phyloP scores from a whole-genome alignment of 116 monocot genomes.

The Zostera marina region DNA sequence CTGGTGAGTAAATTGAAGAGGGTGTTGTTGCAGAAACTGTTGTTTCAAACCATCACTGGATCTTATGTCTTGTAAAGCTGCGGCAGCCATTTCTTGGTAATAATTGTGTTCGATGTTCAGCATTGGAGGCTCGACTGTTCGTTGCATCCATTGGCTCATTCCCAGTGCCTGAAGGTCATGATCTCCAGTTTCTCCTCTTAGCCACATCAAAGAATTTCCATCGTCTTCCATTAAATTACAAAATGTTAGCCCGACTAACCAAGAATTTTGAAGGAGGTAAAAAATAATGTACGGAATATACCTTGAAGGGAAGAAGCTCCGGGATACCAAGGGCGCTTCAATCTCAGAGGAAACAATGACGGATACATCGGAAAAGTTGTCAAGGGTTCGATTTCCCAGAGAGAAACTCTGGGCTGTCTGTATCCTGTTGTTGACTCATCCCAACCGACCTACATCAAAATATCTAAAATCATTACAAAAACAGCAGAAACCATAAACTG shows the following conservation, averaged over 20 bases:
- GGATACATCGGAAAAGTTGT: slow-evolving; percentile 99
- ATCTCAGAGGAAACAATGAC: slow-evolving; percentile 82
- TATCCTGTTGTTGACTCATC: slow-evolving; percentile 98
- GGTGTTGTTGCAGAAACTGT: slow-evolving; percentile 54
- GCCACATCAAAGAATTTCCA: slow-evolving; percentile 57
- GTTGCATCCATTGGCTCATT: slow-evolving; percentile 44
- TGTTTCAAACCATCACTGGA: slow-evolving; percentile 43
- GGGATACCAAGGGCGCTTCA: slow-evolving; percentile 86
- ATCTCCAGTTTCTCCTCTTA: slow-evolving; percentile 50
- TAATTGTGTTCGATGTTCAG: slow-evolving; percentile 43
- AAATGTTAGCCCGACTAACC: not conserved
- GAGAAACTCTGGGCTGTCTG: slow-evolving; percentile 81
- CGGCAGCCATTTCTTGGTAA: slow-evolving; percentile 62
- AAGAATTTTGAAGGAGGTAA: no score
- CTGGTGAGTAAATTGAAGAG: slow-evolving; percentile 51
- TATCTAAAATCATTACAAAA: no score
- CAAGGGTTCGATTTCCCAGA: slow-evolving; percentile 98
- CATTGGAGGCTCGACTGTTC: slow-evolving; percentile 42
- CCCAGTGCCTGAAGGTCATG: slow-evolving; percentile 45
- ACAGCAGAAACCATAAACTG: no score
- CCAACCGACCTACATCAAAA: slow-evolving; percentile 76
- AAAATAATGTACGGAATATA: slow-evolving; percentile 24
- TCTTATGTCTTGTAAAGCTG: slow-evolving; percentile 49
- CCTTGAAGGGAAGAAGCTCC: slow-evolving; percentile 47
- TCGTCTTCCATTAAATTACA: slow-evolving; percentile 29